Conservation (phyloP, 805 yeast species). For the Komagataella phaffii region DNA sequence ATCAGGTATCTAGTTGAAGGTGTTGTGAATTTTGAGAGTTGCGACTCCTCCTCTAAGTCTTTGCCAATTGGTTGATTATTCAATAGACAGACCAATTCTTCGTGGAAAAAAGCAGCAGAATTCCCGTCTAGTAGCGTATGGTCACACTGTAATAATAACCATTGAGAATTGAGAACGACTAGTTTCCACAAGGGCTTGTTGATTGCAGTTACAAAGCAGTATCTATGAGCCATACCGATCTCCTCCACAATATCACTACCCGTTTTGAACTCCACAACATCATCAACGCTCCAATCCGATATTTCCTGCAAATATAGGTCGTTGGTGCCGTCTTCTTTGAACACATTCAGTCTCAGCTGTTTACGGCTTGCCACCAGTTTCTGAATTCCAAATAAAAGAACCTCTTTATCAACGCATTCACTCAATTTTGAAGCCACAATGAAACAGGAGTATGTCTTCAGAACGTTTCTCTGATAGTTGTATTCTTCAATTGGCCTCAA, state of each 20-base stretch:
- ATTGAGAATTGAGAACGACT: not conserved
- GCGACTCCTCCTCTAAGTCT: not conserved
- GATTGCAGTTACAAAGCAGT: not conserved
- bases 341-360: not conserved
- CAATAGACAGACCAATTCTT: not conserved
- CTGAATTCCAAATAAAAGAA: not conserved
- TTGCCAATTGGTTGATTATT: not conserved
- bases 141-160: conserved; percentile 1
- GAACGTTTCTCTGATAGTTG: not conserved
- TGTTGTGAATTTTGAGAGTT: not conserved
- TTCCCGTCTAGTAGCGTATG: conserved; percentile 1
- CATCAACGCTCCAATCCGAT: not conserved
- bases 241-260: not conserved
- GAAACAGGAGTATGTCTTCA: not conserved
- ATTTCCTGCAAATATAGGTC: not conserved
- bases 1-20: not conserved
- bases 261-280: not conserved
- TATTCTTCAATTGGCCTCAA: not conserved
- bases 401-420: not conserved
- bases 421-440: not conserved
- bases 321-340: not conserved
- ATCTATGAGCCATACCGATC: not conserved
- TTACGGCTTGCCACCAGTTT: not conserved
- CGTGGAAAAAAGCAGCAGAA: conserved; percentile 1
- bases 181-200: conserved; percentile 1